phyloP scores from a whole-genome alignment of 371 early-diverging fungal species.

The Mucor mucedo region DNA sequence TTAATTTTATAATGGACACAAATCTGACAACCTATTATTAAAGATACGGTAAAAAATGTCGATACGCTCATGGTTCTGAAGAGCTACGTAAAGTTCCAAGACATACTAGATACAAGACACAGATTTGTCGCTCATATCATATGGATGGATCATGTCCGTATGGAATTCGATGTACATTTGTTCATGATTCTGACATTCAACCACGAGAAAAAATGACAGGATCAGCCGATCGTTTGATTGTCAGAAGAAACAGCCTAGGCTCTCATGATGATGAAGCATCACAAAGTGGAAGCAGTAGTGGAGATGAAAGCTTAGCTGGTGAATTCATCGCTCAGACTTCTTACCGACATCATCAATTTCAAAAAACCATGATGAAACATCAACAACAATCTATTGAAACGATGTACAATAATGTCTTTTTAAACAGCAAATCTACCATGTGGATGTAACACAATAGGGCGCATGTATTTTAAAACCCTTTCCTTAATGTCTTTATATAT shows the following conservation, averaged over 20 bases:
- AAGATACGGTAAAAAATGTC: conserved; percentile 92
- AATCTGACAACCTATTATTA: background rate
- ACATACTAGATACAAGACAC: conserved; percentile 96
- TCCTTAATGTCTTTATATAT: background rate
- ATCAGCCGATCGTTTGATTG: background rate
- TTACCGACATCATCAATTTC: background rate
- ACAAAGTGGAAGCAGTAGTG: conserved; percentile 13
- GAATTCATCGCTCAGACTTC: background rate
- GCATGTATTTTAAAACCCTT: background rate
- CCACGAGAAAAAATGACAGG: background rate
- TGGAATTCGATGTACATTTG: conserved; percentile 95
- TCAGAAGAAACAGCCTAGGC: conserved; percentile 11
- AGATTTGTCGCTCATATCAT: conserved; percentile 88
- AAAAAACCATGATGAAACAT: conserved; percentile 16
- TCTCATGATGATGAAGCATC: conserved; percentile 4
- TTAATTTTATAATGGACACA: background rate
- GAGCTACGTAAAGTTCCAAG: conserved; percentile 86
- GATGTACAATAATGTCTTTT: conserved; percentile 8
- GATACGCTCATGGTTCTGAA: conserved; percentile 90
- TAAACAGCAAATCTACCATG: conserved; percentile 4
- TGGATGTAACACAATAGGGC: conserved; percentile 20
- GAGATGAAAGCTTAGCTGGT: conserved; percentile 4
- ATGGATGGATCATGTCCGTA: conserved; percentile 93
- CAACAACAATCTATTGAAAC: conserved; percentile 25
- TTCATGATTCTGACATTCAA: conserved; percentile 61